phyloP scores from a whole-genome alignment of 2,329 filamentous ascomycete genomes.

The Metarhizium brunneum region DNA sequence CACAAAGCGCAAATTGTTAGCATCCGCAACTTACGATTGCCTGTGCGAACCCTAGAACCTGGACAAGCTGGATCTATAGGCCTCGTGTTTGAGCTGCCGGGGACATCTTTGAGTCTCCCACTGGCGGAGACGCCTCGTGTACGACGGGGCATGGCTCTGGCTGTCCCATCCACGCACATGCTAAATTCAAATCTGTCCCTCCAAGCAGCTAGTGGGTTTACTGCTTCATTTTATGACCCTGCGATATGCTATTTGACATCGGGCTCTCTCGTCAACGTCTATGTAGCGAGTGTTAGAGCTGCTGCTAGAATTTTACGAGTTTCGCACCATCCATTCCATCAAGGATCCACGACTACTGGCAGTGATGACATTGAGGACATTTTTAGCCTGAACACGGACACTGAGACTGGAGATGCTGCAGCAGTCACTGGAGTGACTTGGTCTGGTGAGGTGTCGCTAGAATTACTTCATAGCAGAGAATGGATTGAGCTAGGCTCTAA shows the following conservation, averaged over 20 bases:
- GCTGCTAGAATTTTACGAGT: slow-evolving; percentile 64
- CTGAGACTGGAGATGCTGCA: slow-evolving; percentile 24
- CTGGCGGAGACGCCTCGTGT: slow-evolving; percentile 31
- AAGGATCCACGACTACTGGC: slow-evolving; percentile 15
- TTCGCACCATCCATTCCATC: slow-evolving; percentile 16
- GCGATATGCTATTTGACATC: slow-evolving; percentile 54
- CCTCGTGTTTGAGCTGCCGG: slow-evolving; percentile 46
- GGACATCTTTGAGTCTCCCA: neutral
- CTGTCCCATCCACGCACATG: slow-evolving; percentile 51
- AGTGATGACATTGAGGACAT: slow-evolving; percentile 42
- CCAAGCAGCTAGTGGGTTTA: slow-evolving; percentile 58
- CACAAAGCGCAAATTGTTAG: slow-evolving; percentile 72
- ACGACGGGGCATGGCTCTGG: slow-evolving; percentile 77
- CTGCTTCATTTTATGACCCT: slow-evolving; percentile 58
- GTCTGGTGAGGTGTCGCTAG: slow-evolving; percentile 49
- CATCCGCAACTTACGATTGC: slow-evolving; percentile 77
- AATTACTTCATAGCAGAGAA: slow-evolving; percentile 60
- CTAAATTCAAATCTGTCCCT: slow-evolving; percentile 46
- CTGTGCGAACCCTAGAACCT: slow-evolving; percentile 63
- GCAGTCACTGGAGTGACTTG: slow-evolving; percentile 12
- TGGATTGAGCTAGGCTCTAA: slow-evolving; percentile 65
- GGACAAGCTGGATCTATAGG: slow-evolving; percentile 90
- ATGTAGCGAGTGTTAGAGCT: slow-evolving; percentile 78
- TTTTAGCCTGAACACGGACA: slow-evolving; percentile 46
- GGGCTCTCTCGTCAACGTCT: slow-evolving; percentile 69